Base-by-base conservation (phyloP, 2,329 filamentous ascomycete genomes). In the Aureobasidium sp. region DNA sequence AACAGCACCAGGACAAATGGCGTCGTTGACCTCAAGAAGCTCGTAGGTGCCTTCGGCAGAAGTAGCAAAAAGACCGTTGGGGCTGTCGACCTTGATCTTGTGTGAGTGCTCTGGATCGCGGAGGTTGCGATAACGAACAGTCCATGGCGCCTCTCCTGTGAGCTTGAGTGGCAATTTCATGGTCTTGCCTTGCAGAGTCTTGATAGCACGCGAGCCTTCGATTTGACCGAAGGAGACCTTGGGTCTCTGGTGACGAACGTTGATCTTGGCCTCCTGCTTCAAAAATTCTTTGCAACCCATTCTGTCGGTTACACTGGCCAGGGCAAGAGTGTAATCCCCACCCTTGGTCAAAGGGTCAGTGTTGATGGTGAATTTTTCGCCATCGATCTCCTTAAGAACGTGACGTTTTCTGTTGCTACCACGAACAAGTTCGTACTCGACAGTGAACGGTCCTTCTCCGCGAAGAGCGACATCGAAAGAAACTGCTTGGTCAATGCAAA, bases 381-480 rank as follows among this genome's bases (percentile, higher is more conserved):
- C 79, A 29, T 85, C 79, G 61, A 96, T 89, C 61, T 82, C 79
- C 1, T 83, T 79, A 30, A 85, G 79, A 61, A 81, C 83, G 67
- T 88, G 82, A 57, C 89, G 87, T 65, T 84, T 86, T 59, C 92
- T 85, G 75, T 89, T 95, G 61, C 92, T 92, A 61, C 91, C 89
- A 74, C 97, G 90, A 8, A 97, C 84, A 44, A 97, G 79, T 74
- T 97, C 94, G 77, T 96, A 99, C 71, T 97, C 91, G 42, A 99
- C 77, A 27, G 82, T 88, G 80, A 93, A 97, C 0, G 95, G 94
- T 21, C 86, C 82, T 68, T 97, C 91, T 45, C 95, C 94, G 49
- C 85, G 79, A 45, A 97, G 82, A 57, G 81, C 75, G 42, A 97
- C 85, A 61, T 90, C 85, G 32, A 94, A 84, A 36, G 86, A 83